Base-by-base conservation (phyloP, 1,139 yeast species). In the Candida dubliniensis region DNA sequence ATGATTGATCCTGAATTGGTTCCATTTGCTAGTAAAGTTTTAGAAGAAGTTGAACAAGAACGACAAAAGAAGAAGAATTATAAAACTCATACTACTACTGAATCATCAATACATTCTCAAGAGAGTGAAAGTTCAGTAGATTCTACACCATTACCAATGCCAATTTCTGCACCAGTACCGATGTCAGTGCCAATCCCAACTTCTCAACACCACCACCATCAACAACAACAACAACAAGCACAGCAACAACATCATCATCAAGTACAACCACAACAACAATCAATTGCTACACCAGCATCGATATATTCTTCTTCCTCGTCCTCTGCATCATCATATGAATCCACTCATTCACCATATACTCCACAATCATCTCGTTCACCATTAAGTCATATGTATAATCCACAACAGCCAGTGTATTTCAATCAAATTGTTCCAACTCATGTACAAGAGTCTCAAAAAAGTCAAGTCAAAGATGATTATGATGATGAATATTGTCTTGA, bases 401-500 rank as follows among this genome's bases (percentile, higher is more conserved):
- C 23, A 13, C 43, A 25, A 34, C 50, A 40, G 36, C 41, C 46
- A 10, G 26, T 38, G 11, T 42, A 41, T 36, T 46, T 44, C 42
- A 47, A 46, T 15, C 47, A 42, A 36, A 43, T 41, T 15, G 26
- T 40, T 7, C 38, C 36, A 9, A 43, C 44, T 7, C 47, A 43
- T 38, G 39, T 43, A 31, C 14, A 36, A 23, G 38, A 34, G 10
- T 30, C 15, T n/a, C 10, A 33, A 12, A 36, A 29, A 4, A 23
- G 25, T 18, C 11, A 8, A 4, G 26, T 13, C 4, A 38, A 36
- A 8, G 47, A 66, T 11, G 77, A 73, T 50, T 72, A 71, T 52
- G 78, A 72, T 50, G 78, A 74, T 49, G 77, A 71, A 36, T 74
- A 58, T 51, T 73, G 79, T 54, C 66, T 73, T 46, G 78, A 73